Conservation (phyloP, 352 stramenopile genomes). For the Pythium grandisporangium region DNA sequence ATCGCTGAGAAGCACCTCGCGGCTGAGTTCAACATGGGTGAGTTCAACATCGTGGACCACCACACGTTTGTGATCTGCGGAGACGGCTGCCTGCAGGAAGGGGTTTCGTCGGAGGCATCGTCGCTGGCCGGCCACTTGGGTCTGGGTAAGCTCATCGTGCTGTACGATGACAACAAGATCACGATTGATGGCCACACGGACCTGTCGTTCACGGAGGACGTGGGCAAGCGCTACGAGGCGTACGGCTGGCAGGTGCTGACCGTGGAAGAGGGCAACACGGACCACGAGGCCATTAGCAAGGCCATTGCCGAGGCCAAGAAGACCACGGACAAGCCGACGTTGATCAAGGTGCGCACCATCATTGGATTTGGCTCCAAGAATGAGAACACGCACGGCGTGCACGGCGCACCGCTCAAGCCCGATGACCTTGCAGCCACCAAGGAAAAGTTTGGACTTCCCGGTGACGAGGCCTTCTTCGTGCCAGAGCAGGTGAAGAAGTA, state of each 20-base stretch:
- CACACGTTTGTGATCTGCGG: constrained; percentile 99
- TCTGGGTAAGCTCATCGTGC: constrained; percentile 97
- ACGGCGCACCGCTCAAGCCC: constrained; percentile 94
- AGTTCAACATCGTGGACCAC: constrained; percentile 94
- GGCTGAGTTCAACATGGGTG: constrained; percentile 97
- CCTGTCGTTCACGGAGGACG: constrained; percentile 98
- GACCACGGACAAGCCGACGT: constrained; percentile 93
- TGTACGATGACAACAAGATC: constrained; percentile 99
- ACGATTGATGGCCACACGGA: constrained; percentile 97
- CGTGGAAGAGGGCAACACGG: constrained; percentile 92
- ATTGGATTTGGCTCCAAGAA: constrained; percentile 95
- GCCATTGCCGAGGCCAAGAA: constrained; percentile 93
- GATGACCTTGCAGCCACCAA: constrained; percentile 91
- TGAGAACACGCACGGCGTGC: constrained; percentile 90
- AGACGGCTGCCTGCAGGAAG: constrained; percentile 98
- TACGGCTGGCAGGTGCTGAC: constrained; percentile 97
- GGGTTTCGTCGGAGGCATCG: constrained; percentile 93
- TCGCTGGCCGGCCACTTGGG: constrained; percentile 96
- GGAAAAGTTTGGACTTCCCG: constrained; percentile 89
- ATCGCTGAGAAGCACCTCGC: constrained; percentile 97
- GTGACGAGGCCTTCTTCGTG: constrained; percentile 90
- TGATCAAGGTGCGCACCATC: constrained; percentile 98
- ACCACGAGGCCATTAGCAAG: constrained; percentile 88
- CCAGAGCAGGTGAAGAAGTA: constrained; percentile 90
- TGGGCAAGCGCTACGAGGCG: constrained; percentile 95